These are phyloP conservation scores for Xylaria sp. DNA, from an alignment of 2,329 filamentous ascomycete species.

Conservation along the genomic window DNA sequence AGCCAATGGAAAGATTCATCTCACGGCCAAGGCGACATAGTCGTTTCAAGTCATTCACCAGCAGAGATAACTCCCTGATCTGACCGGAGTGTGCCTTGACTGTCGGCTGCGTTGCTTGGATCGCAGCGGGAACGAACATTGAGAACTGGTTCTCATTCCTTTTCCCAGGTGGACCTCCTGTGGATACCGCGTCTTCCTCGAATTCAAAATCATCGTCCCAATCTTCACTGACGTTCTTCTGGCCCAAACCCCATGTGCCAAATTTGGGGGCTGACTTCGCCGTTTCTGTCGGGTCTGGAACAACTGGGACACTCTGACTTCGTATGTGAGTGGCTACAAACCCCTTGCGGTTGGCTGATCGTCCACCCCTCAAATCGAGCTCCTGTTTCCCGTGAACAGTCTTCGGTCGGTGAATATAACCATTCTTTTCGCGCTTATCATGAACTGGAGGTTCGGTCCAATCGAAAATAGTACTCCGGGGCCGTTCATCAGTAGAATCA, in stretches of 20 bases:
- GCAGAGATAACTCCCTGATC: slow-evolving; percentile 80
- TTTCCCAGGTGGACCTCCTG: slow-evolving; percentile 52
- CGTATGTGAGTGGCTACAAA: slow-evolving; percentile 78
- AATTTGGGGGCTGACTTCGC: slow-evolving; percentile 74
- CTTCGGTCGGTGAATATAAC: slow-evolving; percentile 72
- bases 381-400: slow-evolving; percentile 83
- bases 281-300: slow-evolving; percentile 70
- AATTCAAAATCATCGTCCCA: slow-evolving; percentile 94
- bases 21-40: slow-evolving; percentile 76
- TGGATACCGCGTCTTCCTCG: slow-evolving; percentile 55
- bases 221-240: slow-evolving; percentile 83
- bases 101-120: slow-evolving; percentile 83
- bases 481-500: slow-evolving; percentile 58
- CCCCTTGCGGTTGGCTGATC: slow-evolving; percentile 72
- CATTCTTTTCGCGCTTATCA: slow-evolving; percentile 70
- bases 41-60: slow-evolving; percentile 86
- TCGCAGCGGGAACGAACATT: slow-evolving; percentile 82
- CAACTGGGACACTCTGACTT: slow-evolving; percentile 83
- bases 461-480: slow-evolving; percentile 78
- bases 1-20: slow-evolving; percentile 71
- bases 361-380: slow-evolving; percentile 75
- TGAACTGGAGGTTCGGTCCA: slow-evolving; percentile 75
- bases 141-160: slow-evolving; percentile 54
- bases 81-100: slow-evolving; percentile 87
- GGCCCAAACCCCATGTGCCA: slow-evolving; percentile 83